phyloP scores from a whole-genome alignment of 768 basidiomycete genomes.

The Gloeophyllum trabeum region DNA sequence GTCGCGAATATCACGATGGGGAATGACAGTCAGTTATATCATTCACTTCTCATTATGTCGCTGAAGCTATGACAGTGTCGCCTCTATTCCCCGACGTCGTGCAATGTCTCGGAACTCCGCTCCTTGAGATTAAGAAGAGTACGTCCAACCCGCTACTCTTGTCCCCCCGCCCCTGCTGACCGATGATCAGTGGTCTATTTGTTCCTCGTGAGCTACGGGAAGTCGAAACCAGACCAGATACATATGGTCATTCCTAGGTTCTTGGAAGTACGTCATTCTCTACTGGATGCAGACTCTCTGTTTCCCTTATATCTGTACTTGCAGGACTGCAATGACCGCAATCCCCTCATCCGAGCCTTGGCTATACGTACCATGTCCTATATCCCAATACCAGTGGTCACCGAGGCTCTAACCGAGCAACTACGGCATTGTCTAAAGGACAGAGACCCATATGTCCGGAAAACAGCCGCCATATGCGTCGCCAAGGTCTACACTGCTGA shows the following conservation, averaged over 20 bases:
- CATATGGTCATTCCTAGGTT: constrained; percentile 86
- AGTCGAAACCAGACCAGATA: constrained; percentile 88
- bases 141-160: constrained; percentile 16
- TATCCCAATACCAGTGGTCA: constrained; percentile 86
- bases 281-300: constrained; percentile 4
- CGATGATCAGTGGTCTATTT: constrained; percentile 80
- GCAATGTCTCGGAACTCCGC: constrained; percentile 87
- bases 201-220: constrained; percentile 93
- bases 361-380: constrained; percentile 99
- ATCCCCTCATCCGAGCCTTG: constrained; percentile 92
- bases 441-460: constrained; percentile 94
- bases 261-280: constrained; percentile 50
- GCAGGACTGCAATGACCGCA: constrained; percentile 92
- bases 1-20: constrained; percentile 99
- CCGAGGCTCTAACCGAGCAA: constrained; percentile 79
- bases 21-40: constrained; percentile 76
- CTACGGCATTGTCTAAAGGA: constrained; percentile 89
- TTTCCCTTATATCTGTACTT: constrained; percentile 10
- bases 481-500: constrained; percentile 92
- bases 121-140: constrained; percentile 99
- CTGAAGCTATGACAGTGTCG: constrained; percentile 50
- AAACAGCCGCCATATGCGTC: constrained; percentile 96
- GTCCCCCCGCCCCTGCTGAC: constrained; percentile 1
- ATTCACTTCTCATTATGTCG: neutral
- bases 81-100: constrained; percentile 92